These are phyloP conservation scores for Auricularia sp. DNA, from an alignment of 768 basidiomycete genomes.

Conservation along the genomic window DNA sequence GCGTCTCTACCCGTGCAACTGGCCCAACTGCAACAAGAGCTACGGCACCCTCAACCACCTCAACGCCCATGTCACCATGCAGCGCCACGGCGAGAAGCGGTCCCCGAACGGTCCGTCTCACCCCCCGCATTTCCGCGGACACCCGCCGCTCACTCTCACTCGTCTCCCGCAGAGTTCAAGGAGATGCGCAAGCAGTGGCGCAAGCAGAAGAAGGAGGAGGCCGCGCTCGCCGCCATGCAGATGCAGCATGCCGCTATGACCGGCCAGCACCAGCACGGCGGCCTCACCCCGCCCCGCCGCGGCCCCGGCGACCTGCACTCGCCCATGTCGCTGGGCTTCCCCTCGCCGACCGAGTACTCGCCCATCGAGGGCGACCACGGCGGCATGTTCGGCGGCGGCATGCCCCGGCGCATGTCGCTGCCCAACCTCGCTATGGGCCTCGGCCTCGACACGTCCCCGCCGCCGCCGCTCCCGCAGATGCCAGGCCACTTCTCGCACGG, in stretches of 20 bases:
- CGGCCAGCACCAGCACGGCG: background rate
- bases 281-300: background rate
- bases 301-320: background rate
- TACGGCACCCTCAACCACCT: slow-evolving; percentile 96
- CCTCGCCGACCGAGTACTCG: background rate
- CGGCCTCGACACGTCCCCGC: background rate
- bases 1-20: slow-evolving; percentile 81
- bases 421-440: background rate
- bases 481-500: background rate
- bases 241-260: background rate
- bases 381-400: background rate
- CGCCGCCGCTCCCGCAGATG: background rate
- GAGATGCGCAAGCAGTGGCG: slow-evolving; percentile 96
- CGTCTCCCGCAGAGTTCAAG: slow-evolving; percentile 72
- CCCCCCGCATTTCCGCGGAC: background rate
- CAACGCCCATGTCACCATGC: slow-evolving; percentile 98
- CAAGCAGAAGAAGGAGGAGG: slow-evolving; percentile 76
- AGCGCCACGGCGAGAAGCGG: slow-evolving; percentile 86
- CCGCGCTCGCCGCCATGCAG: slow-evolving; percentile 13
- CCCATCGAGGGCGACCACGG: background rate
- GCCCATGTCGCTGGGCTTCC: background rate
- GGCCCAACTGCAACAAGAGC: slow-evolving; percentile 54
- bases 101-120: slow-evolving; percentile 70
- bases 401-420: background rate
- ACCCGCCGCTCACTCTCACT: background rate